A percentile compares a stretch with the other conserved stretches of the same genome.
phyloP scores from a whole-genome alignment of 805 yeast species.

The Yarrowia keelungensis region DNA sequence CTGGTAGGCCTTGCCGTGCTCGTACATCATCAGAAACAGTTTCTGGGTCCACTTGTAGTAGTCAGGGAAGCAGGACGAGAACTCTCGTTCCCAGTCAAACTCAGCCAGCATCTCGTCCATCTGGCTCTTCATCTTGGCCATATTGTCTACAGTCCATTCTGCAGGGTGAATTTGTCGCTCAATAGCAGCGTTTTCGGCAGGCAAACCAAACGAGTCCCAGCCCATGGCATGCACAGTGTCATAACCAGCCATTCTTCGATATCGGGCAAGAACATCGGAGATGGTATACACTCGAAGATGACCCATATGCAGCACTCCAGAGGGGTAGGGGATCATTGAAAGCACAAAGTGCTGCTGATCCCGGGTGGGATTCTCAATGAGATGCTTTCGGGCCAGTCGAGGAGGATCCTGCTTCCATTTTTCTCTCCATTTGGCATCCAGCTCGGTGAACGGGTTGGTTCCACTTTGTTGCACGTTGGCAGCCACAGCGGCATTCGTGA shows the following conservation, averaged over 20 bases:
- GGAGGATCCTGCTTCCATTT: slow-evolving; percentile 45
- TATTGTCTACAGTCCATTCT: slow-evolving; percentile 82
- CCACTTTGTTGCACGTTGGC: slow-evolving; percentile 6
- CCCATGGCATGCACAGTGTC: slow-evolving; percentile 96
- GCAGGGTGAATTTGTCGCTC: slow-evolving; percentile 81
- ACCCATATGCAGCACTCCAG: slow-evolving; percentile 92
- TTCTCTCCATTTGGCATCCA: slow-evolving; percentile 48
- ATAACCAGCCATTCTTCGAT: slow-evolving; percentile 74
- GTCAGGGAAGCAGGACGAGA: slow-evolving; percentile 83
- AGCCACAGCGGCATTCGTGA: slow-evolving; percentile 34
- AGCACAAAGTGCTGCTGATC: slow-evolving; percentile 61
- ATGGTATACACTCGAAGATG: slow-evolving; percentile 93
- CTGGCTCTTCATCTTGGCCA: slow-evolving; percentile 85
- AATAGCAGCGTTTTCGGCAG: slow-evolving; percentile 98
- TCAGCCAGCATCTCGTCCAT: slow-evolving; percentile 78
- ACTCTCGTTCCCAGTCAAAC: slow-evolving; percentile 93
- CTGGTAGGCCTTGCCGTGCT: slow-evolving; percentile 84
- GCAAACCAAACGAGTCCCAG: slow-evolving; percentile 98
- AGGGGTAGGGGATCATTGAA: slow-evolving; percentile 96
- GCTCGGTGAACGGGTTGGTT: slow-evolving; percentile 38
- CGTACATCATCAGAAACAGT: slow-evolving; percentile 73
- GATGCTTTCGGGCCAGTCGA: slow-evolving; percentile 33
- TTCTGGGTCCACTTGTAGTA: slow-evolving; percentile 94
- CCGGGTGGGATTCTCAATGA: slow-evolving; percentile 17
- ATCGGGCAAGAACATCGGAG: slow-evolving; percentile 82